Base-by-base conservation (phyloP, 768 basidiomycete genomes). In the Suillus plorans region DNA sequence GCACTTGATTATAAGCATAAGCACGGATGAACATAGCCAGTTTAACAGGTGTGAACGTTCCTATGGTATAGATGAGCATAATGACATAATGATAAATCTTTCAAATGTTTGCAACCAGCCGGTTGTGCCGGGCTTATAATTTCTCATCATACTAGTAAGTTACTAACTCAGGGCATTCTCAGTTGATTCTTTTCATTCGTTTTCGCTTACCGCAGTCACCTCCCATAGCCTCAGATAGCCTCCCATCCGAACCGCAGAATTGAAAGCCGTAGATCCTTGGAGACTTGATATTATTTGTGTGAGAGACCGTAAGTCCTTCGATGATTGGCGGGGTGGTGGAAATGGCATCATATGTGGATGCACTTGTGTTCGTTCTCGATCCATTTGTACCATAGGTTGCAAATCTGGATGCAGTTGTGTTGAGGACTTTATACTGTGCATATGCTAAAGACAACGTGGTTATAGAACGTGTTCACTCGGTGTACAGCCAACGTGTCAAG, bases 401-500 rank as follows among this genome's bases (percentile, higher is more conserved):
- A 31, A 55, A 34, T 12, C 31, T 53, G 9, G 31, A 31, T 6
- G 31, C 31, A 31, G 31, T 31, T 31, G 31, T 31, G 31, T 31
- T 31, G 31, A 7, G 28, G 31, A 53, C 18, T n/a, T 18, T 5
- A 25, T 50, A 31, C 16, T 52, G 14, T 28, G 14, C 8, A 52
- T 52, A 18, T 31, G 31, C 31, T 55, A 34, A 55, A 12, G 5
- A n/a, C 20, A 3, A 36, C 34, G 20, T 18, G 4, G 18, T 9
- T 7, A 13, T 55, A 34, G 53, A 20, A 12, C 31, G 20, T n/a
- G 34, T 36, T n/a, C 34, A 55, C 20, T 34, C 3, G 5, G 16
- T 31, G 12, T 34, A n/a, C 12, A 55, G 5, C 60, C 42, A 20
- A 28, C 44, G 71, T 77, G 72, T 31, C 73, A 9, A 44, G 4